Evolutionary conservation across 208 protist species (phyloP).

Genomic region (Trypanosoma brucei): DNA sequence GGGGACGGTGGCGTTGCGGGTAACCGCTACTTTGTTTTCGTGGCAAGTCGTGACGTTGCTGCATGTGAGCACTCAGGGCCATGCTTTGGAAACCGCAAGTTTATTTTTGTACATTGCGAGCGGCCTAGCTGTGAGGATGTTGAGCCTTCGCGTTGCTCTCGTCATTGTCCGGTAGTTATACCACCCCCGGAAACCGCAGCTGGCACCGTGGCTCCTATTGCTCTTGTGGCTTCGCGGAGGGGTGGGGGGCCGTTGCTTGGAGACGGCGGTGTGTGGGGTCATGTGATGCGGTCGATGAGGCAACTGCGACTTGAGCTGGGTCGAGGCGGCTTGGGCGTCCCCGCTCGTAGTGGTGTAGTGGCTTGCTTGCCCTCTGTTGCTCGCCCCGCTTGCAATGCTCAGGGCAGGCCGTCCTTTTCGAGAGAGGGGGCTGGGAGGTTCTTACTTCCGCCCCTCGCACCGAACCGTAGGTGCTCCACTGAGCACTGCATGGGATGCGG

Average conservation of each 20-base stretch:
- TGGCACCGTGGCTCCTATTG: neutral
- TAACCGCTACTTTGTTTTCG: constrained; percentile 48
- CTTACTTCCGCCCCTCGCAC: too few species aligned
- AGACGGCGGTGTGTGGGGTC: neutral
- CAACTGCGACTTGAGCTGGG: neutral
- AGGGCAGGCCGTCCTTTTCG: too few species aligned
- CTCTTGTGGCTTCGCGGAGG: too few species aligned
- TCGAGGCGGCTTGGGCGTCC: neutral
- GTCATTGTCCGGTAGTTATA: too few species aligned
- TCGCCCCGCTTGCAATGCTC: too few species aligned
- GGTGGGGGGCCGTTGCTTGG: neutral
- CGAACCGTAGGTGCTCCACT: too few species aligned
- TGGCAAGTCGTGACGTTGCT: constrained; percentile 50
- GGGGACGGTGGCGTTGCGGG: neutral
- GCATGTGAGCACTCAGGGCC: constrained; percentile 41
- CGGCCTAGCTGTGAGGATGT: neutral
- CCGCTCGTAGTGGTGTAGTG: too few species aligned
- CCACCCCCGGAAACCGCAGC: neutral
- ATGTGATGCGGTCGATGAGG: neutral
- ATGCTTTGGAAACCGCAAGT: constrained; percentile 82
- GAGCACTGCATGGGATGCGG: too few species aligned
- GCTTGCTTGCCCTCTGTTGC: too few species aligned
- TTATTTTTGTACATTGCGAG: constrained; percentile 48
- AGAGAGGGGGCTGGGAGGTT: too few species aligned
- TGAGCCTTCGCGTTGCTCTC: neutral